phyloP scores from a whole-genome alignment of 352 stramenopile species.

The Phytopythium delawarense region DNA sequence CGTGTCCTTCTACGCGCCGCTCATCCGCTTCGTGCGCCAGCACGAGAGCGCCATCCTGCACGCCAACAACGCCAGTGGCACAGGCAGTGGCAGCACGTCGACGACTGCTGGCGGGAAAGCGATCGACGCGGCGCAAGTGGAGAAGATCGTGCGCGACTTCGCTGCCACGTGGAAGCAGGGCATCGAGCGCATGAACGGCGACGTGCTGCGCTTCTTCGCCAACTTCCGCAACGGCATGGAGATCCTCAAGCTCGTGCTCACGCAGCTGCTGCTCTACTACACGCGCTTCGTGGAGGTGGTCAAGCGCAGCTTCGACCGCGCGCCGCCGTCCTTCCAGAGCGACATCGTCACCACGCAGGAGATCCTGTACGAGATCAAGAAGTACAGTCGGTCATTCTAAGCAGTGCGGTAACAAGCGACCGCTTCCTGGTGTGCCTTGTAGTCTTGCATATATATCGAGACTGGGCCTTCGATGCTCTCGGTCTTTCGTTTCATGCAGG shows the following conservation, averaged over 20 bases:
- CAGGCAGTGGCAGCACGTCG: slow-evolving; percentile 9
- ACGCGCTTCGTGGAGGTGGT: slow-evolving; percentile 97
- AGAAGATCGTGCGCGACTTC: slow-evolving; percentile 96
- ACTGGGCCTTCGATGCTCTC: background rate
- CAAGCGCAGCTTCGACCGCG: slow-evolving; percentile 86
- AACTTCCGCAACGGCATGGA: slow-evolving; percentile 99
- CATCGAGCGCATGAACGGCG: slow-evolving; percentile 97
- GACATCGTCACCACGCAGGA: slow-evolving; percentile 95
- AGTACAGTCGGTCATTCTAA: slow-evolving; percentile 93
- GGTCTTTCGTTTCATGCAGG: background rate
- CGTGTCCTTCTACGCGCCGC: slow-evolving; percentile 89
- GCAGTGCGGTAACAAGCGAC: background rate
- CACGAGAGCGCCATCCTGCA: slow-evolving; percentile 85
- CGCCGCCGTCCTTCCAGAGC: slow-evolving; percentile 83
- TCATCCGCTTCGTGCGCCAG: slow-evolving; percentile 98
- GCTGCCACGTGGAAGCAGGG: slow-evolving; percentile 92
- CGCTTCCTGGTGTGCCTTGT: background rate
- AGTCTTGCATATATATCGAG: background rate
- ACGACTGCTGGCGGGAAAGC: slow-evolving; percentile 20
- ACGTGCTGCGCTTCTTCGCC: slow-evolving; percentile 97
- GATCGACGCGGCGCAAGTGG: slow-evolving; percentile 88
- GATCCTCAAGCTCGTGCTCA: slow-evolving; percentile 98
- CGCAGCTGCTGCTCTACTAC: slow-evolving; percentile 98
- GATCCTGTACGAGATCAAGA: slow-evolving; percentile 98
- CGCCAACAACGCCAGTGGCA: slow-evolving; percentile 13